Conservation (phyloP, 352 stramenopile genomes). For the Phytophthora multivora region DNA sequence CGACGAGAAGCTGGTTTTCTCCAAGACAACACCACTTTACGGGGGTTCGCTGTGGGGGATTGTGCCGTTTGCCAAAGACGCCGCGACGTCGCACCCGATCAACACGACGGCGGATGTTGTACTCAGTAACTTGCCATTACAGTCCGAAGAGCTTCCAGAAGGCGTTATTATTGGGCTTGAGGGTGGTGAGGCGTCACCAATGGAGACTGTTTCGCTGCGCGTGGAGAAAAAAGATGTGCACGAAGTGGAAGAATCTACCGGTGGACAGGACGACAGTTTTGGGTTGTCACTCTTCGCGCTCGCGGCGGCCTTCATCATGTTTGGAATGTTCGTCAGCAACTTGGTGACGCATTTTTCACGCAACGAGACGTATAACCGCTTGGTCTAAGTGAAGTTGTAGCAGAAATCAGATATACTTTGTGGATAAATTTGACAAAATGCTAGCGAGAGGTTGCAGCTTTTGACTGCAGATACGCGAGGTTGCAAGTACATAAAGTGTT, state of each 20-base stretch:
- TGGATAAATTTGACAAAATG: background rate
- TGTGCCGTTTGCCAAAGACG: conserved; percentile 78
- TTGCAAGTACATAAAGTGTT: background rate
- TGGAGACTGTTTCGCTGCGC: conserved; percentile 13
- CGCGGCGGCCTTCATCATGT: conserved; percentile 38
- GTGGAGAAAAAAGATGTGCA: background rate
- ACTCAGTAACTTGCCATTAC: conserved; percentile 51
- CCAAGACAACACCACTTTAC: conserved; percentile 80
- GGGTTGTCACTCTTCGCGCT: conserved; percentile 19
- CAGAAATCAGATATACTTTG: too few relatives aligned
- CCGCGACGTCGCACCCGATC: conserved; percentile 86
- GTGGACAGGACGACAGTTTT: conserved; percentile 1
- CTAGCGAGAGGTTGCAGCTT: too few relatives aligned
- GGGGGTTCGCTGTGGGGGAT: conserved; percentile 82
- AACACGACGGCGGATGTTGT: conserved; percentile 81
- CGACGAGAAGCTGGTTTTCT: conserved; percentile 80
- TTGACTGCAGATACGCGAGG: too few relatives aligned
- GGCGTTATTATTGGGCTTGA: background rate
- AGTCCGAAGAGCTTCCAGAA: conserved; percentile 50
- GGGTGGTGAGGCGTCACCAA: conserved; percentile 5
- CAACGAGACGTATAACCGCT: conserved; percentile 31
- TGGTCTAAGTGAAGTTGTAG: conserved; percentile 17
- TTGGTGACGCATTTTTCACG: conserved; percentile 33
- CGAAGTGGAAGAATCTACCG: background rate
- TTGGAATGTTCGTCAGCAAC: conserved; percentile 39